Base-by-base conservation (phyloP, 495 filamentous ascomycete species). In the Trichoderma asperelloides region DNA sequence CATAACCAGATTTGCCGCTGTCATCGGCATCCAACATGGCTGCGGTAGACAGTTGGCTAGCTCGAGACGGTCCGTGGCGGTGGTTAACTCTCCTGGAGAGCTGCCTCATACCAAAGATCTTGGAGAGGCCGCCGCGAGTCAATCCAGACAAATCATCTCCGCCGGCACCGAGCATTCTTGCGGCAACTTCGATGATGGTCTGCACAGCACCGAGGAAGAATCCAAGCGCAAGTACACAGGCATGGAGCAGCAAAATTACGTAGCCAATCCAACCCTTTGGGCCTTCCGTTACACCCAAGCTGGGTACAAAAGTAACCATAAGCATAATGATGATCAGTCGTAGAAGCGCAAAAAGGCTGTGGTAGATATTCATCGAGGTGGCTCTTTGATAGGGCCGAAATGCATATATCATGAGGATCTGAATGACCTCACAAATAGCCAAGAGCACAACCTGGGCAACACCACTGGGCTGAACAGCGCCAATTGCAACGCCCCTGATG, bases 301-400 rank as follows among this genome's bases (percentile, higher is more conserved):
- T 89, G 2, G 93, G 92, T 15, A 93, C 83, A 76, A 98, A 98
- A 2, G 93, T 84, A 28, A 96, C 85, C 79, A 91, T 94, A 25
- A 98, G 80, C 39, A 98, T 81, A 45, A 95, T 86, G 1, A 88
- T 88, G 15, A 92, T 75, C 64, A 97, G 87, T 23, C 95, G 87
- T 18, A 96, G 78, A 15, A 86, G 78, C 2, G 92, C 85, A 74
- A 97, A 96, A 65, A 92, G 86, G 25, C 89, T 89, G 70, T 98
- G 94, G 71, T 96, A 97, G 5, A 90, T 82, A 73, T 97, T 98
- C 96, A 98, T 98, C n/a, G 93, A 97, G 0, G 96, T 98, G 41
- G 91, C 87, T 25, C 88, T 85, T 62, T 93, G 87, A 73, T 94
- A 98, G 15, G 95, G 95, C 23, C 91, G 86, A 76, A 97, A 96